Base-by-base conservation (phyloP, 2,329 filamentous ascomycete species). In the Trichoderma citrinoviride region DNA sequence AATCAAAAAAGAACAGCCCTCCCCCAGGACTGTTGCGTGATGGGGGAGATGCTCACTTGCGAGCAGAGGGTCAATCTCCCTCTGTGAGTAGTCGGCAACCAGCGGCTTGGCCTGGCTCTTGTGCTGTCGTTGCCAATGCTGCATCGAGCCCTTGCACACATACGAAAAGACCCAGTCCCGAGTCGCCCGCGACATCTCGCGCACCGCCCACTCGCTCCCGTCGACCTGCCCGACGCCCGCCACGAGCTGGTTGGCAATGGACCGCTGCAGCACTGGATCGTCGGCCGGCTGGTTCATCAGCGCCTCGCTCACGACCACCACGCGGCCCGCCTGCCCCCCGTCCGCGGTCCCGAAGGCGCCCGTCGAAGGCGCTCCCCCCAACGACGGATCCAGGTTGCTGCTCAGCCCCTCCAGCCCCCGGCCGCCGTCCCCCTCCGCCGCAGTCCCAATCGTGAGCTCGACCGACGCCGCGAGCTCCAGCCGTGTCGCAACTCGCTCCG, bases 131-230 rank as follows among this genome's bases (percentile, higher is more conserved):
- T 72, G 77, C 85, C 85, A 87, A 41, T 78, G 77, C 67, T 80
- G 77, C 47, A 78, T 74, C 2, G 85, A 87, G 67, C 82, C 77
- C 65, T 79, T 82, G 76, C 85, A 87, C 19, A 79, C 73, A 67
- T 84, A 87, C 3, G 77, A 79, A 61, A 87, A 81, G 1, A 76
- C 77, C 84, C 84, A 86, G 5, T 84, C 83, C 50, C 83, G 79
- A 0, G 78, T 67, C 7, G 72, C 76, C 15, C 79, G 76, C 25
- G 79, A 78, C 21, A 83, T 76, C 19, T 81, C 76, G 21, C 80
- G 76, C 29, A 82, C 72, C 2, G 70, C 71, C 85, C 85, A 87
- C 0, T 72, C 73, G 67, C 83, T 83, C 15, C 75, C 76, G 67
- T 87, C 84, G 3, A 79, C 75, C 7, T 73, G 72, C 25, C 79